Conservation (phyloP, 139 green algal species). For the Yamagishiella unicocca region DNA sequence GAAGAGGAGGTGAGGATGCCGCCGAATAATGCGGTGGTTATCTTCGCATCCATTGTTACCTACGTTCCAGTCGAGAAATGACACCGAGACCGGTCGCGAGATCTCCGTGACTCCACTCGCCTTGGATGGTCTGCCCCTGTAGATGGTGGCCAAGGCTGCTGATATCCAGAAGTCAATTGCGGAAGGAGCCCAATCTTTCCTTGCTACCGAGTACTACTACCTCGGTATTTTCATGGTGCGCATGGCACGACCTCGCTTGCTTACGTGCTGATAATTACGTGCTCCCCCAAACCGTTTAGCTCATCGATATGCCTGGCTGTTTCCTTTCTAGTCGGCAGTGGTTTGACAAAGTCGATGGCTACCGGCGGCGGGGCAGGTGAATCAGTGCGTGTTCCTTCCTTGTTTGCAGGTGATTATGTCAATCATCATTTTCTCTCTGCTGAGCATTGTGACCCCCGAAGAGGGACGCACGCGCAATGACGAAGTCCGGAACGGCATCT, state of each 20-base stretch:
- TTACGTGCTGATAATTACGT: not conserved
- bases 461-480: slow-evolving; percentile 66
- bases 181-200: slow-evolving; percentile 93
- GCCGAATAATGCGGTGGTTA: too few species aligned
- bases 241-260: not conserved
- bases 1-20: slow-evolving; percentile 48
- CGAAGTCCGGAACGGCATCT: slow-evolving; percentile 88
- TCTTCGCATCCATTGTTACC: too few species aligned
- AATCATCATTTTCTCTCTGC: slow-evolving; percentile 94
- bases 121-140: not conserved
- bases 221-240: slow-evolving; percentile 70
- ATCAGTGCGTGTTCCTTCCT: not conserved
- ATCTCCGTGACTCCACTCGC: not conserved
- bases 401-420: slow-evolving; percentile 86
- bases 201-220: slow-evolving; percentile 94
- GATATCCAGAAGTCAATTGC: slow-evolving; percentile 93
- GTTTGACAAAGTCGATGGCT: not conserved
- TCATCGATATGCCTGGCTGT: too few species aligned
- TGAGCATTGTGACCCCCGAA: slow-evolving; percentile 83
- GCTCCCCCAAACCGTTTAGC: not conserved
- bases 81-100: not conserved
- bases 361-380: not conserved
- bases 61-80: too few species aligned
- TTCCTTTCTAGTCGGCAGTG: not conserved
- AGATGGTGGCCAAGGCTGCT: slow-evolving; percentile 89